Conservation (phyloP, 2,329 filamentous ascomycete species). For the Xylariaceae sp. region DNA sequence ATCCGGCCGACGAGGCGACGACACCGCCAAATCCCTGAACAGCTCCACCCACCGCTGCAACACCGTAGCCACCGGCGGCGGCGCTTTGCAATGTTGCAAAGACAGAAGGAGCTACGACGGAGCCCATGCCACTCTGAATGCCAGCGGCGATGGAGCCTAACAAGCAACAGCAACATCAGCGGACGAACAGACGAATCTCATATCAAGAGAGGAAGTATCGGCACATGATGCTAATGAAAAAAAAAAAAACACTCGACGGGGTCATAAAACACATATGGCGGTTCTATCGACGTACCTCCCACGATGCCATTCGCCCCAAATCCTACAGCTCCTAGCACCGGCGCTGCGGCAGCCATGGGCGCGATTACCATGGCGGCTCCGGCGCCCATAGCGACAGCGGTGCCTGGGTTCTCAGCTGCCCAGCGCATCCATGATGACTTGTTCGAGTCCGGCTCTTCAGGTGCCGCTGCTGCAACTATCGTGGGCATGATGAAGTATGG, state of each 20-base stretch:
- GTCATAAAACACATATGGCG: too few relatives aligned
- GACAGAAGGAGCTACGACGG: conserved; percentile 17
- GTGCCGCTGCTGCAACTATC: too few relatives aligned
- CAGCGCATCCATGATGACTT: background rate
- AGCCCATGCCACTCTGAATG: conserved; percentile 22
- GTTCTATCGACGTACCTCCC: background rate
- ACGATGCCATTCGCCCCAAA: background rate
- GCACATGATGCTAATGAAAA: too few relatives aligned
- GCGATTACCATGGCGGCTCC: background rate
- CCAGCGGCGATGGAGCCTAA: conserved; percentile 23
- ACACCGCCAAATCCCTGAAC: conserved; percentile 16
- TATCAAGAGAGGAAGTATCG: too few relatives aligned
- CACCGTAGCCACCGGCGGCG: conserved; percentile 24
- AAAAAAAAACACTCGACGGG: too few relatives aligned
- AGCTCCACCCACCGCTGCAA: conserved; percentile 16
- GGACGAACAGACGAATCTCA: too few relatives aligned
- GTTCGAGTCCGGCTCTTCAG: too few relatives aligned
- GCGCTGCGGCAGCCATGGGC: background rate
- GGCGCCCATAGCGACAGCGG: background rate
- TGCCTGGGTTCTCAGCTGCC: background rate
- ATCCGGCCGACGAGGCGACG: background rate
- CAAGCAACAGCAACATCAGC: background rate
- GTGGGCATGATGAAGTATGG: too few relatives aligned
- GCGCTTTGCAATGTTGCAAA: conserved; percentile 28
- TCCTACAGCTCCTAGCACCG: background rate